A percentile compares a stretch with the other conserved stretches of the same genome.
Evolutionary conservation across 257 asterid genomes (phyloP).

Genomic region (Primulina eburnea): DNA sequence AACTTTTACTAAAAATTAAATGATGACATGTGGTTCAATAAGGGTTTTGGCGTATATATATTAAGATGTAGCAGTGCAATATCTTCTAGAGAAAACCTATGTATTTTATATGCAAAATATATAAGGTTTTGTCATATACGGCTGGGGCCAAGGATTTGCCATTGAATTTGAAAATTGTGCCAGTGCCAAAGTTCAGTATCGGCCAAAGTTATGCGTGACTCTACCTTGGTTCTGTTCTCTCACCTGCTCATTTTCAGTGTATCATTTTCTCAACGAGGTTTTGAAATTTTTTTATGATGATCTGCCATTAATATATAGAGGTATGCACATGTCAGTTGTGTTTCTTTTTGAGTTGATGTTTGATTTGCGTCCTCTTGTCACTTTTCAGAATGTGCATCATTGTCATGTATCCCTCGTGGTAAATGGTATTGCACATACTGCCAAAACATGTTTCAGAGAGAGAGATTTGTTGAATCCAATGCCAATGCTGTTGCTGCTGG

Average conservation of each 20-base stretch:
- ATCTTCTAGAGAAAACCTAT: neutral
- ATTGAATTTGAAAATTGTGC: neutral
- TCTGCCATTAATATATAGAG: neutral
- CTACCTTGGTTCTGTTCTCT: neutral
- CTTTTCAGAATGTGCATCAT: slow-evolving; percentile 84
- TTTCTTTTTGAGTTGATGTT: slow-evolving; percentile 14
- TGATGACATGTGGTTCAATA: neutral
- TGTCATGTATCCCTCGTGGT: slow-evolving; percentile 72
- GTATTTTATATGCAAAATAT: neutral
- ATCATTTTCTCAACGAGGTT: neutral
- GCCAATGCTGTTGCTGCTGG: slow-evolving; percentile 96
- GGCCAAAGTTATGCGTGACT: neutral
- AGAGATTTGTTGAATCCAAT: slow-evolving; percentile 65
- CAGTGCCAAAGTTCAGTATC: neutral
- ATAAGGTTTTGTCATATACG: neutral
- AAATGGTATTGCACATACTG: slow-evolving; percentile 98
- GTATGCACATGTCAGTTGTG: neutral
- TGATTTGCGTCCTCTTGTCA: slow-evolving; percentile 24
- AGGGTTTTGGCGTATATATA: no score
- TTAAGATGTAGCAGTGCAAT: no score
- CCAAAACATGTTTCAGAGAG: slow-evolving; percentile 84
- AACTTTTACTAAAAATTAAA: neutral
- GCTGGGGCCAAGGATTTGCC: neutral
- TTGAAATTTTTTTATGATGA: neutral
- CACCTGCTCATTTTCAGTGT: neutral